Percentiles rank a stretch among this genome's conserved stretches.
These are phyloP conservation scores for Hapsidospora chrysogenum DNA, from an alignment of 495 filamentous ascomycete species.

Conservation along the genomic window DNA sequence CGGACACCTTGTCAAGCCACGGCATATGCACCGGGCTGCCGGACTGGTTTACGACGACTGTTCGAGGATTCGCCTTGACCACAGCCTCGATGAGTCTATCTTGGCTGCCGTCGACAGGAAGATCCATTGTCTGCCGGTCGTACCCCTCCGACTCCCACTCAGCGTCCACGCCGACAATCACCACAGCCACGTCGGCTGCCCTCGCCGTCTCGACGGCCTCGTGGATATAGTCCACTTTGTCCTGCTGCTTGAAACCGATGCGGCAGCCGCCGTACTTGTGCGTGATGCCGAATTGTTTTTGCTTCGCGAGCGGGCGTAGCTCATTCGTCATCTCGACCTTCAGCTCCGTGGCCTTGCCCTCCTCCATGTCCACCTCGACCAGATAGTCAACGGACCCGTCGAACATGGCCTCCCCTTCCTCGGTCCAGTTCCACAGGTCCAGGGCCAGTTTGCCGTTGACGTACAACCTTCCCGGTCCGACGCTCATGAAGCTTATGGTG, in stretches of 20 bases:
- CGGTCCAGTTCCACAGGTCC: conserved; percentile 56
- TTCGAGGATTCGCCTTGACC: conserved; percentile 50
- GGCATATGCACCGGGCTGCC: conserved; percentile 79
- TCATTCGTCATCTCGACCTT: conserved; percentile 44
- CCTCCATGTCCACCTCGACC: conserved; percentile 33
- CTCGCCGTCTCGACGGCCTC: conserved; percentile 55
- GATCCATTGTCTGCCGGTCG: conserved; percentile 68
- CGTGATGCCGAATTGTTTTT: conserved; percentile 31
- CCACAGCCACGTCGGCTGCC: conserved; percentile 55
- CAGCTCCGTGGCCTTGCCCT: conserved; percentile 27
- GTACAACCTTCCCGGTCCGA: conserved; percentile 54
- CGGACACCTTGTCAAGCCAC: conserved; percentile 50
- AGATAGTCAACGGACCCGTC: conserved; percentile 38
- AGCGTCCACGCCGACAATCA: conserved; percentile 63
- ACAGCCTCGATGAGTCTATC: conserved; percentile 60
- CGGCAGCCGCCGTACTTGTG: conserved; percentile 57
- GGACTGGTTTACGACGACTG: conserved; percentile 68
- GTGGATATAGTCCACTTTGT: conserved; percentile 50
- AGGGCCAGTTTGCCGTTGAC: conserved; percentile 55
- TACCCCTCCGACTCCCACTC: conserved; percentile 88
- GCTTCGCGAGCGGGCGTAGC: conserved; percentile 34
- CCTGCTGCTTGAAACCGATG: conserved; percentile 56
- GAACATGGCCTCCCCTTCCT: conserved; percentile 47
- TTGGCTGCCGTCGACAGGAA: conserved; percentile 50
- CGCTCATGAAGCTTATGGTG: conserved; percentile 59